These are phyloP conservation scores for Suillus occidentalis DNA, from an alignment of 768 basidiomycete genomes.

Conservation along the genomic window DNA sequence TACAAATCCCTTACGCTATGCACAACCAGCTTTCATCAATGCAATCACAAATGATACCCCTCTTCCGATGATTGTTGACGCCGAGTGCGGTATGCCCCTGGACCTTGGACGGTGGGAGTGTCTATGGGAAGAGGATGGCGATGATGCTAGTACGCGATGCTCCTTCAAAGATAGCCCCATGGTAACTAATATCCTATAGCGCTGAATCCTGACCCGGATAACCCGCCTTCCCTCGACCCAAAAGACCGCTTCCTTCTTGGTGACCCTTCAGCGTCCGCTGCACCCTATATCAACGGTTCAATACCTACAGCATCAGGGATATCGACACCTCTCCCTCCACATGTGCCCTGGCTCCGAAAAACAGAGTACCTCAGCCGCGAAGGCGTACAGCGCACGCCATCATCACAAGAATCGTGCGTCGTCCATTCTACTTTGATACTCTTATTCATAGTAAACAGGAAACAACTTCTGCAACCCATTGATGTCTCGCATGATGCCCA, in stretches of 20 bases:
- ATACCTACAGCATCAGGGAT: conserved; percentile 38
- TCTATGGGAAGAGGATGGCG: conserved; percentile 79
- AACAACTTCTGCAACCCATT: conserved; percentile 49
- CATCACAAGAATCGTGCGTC: conserved; percentile 57
- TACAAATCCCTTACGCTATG: conserved; percentile 88
- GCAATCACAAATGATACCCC: conserved; percentile 78
- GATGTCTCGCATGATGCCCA: conserved; percentile 78
- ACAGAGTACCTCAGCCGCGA: conserved; percentile 84
- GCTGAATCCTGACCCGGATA: conserved; percentile 66
- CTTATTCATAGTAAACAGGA: conserved; percentile 35
- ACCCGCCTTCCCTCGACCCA: conserved; percentile 64
- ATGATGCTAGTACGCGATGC: conserved; percentile 57
- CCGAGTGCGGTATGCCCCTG: conserved; percentile 95
- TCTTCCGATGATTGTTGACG: conserved; percentile 94
- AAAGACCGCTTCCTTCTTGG: conserved; percentile 75
- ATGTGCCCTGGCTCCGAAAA: conserved; percentile 90
- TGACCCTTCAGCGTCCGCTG: conserved; percentile 53
- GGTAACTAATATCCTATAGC: conserved; percentile 26
- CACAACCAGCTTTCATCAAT: conserved; percentile 81
- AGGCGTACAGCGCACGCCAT: conserved; percentile 45
- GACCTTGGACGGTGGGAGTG: conserved; percentile 83
- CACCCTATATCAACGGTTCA: conserved; percentile 42
- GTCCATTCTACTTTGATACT: background rate
- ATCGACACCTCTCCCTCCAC: conserved; percentile 47
- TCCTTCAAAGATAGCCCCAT: background rate